Conservation (phyloP, 352 stramenopile genomes). For the Phytopythium helicoides region DNA sequence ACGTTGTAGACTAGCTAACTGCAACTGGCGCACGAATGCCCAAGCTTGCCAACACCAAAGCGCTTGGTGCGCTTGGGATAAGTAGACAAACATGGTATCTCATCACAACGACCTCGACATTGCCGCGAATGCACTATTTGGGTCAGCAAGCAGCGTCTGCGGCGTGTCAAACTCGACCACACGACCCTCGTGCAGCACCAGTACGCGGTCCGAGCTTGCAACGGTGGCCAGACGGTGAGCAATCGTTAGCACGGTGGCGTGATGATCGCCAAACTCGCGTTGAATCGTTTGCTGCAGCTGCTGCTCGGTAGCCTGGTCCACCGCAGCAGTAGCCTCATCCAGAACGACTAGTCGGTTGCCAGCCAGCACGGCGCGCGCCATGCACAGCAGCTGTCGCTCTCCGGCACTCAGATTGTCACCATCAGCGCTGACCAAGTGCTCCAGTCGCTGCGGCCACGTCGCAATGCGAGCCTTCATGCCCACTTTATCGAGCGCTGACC, state of each 20-base stretch:
- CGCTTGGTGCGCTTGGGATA: too few species aligned
- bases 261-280: conserved; percentile 60
- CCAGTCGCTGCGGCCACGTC: conserved; percentile 7
- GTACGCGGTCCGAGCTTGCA: conserved; percentile 81
- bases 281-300: conserved; percentile 50
- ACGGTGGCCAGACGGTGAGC: conserved; percentile 90
- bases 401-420: conserved; percentile 93
- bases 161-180: conserved; percentile 84
- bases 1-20: too few species aligned
- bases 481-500: conserved; percentile 45
- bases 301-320: conserved; percentile 13
- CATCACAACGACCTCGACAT: too few species aligned
- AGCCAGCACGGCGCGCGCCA: too few species aligned
- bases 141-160: conserved; percentile 2
- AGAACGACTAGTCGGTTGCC: conserved; percentile 35
- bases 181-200: conserved; percentile 79
- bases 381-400: conserved; percentile 93
- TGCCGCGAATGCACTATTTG: neutral
- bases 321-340: conserved; percentile 13
- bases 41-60: too few species aligned
- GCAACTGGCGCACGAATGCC: too few species aligned
- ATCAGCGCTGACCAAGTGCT: conserved; percentile 16
- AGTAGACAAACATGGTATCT: too few species aligned
- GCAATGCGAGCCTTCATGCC: conserved; percentile 42
- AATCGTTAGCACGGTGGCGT: conserved; percentile 90